Percentiles rank a stretch among this genome's conserved stretches.
Evolutionary conservation across 108 stramenopile genomes (phyloP).

Genomic region (Skeletonema tropicum): DNA sequence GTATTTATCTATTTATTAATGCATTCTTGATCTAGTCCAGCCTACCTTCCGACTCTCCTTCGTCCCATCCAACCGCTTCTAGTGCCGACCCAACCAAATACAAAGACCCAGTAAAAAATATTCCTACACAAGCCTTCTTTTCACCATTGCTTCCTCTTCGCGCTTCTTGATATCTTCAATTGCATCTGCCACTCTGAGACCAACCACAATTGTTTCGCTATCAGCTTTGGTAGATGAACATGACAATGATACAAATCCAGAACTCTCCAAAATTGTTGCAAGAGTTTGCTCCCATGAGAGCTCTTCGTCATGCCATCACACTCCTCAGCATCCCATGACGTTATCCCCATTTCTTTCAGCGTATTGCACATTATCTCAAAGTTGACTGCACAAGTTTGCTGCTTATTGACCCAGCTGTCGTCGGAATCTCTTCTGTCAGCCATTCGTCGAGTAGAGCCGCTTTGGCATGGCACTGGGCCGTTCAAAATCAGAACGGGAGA

Average conservation of each 20-base stretch:
- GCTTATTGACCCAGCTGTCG: not conserved
- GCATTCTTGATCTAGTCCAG: not conserved
- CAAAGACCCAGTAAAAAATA: slow-evolving; percentile 79
- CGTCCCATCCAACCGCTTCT: slow-evolving; percentile 57
- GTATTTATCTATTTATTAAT: too few relatives aligned
- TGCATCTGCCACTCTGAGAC: not conserved
- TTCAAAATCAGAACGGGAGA: slow-evolving; percentile 65
- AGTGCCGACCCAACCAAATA: slow-evolving; percentile 79
- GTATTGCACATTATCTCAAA: not conserved
- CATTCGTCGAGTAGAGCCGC: slow-evolving; percentile 52
- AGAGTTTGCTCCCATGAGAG: not conserved
- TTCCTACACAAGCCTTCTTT: slow-evolving; percentile 26
- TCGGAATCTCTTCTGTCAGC: slow-evolving; percentile 20
- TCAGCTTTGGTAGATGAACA: not conserved
- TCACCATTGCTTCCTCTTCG: slow-evolving; percentile 8
- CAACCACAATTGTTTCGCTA: not conserved
- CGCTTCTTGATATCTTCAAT: slow-evolving; percentile 6
- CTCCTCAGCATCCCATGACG: not conserved
- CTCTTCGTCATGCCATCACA: not conserved
- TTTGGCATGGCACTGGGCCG: slow-evolving; percentile 73
- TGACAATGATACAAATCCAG: not conserved
- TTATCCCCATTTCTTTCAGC: not conserved
- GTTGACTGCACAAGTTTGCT: not conserved
- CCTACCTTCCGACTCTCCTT: slow-evolving; percentile 18
- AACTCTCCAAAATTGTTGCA: not conserved